Percentiles rank a stretch among this genome's conserved stretches.
Conservation (phyloP, 257 asterid species). For the Capsicum chinense region DNA sequence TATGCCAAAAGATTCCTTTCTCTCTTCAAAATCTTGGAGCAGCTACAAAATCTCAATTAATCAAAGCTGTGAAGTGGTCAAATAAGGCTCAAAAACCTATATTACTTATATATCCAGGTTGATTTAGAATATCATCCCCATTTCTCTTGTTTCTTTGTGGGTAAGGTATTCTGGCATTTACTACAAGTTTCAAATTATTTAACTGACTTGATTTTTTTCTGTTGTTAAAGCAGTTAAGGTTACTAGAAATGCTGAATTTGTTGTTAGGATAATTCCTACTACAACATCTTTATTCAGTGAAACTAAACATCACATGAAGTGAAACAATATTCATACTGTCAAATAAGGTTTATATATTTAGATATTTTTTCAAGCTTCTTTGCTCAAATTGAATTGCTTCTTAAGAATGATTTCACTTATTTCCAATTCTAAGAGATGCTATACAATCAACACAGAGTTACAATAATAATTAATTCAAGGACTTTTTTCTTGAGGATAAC, state of each 20-base stretch:
- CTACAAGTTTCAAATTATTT: background rate
- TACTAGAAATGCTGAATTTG: conserved; percentile 54
- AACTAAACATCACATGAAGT: conserved; percentile 66
- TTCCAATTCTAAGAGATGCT: conserved; percentile 39
- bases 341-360: conserved; percentile 60
- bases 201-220: conserved; percentile 26
- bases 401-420: conserved; percentile 10
- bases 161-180: background rate
- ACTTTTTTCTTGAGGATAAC: conserved; percentile 86
- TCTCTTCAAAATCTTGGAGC: conserved; percentile 76
- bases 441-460: conserved; percentile 77
- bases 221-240: conserved; percentile 55
- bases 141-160: conserved; percentile 18
- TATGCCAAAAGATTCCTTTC: conserved; percentile 92
- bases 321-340: conserved; percentile 69
- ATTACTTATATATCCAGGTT: conserved; percentile 82
- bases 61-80: conserved; percentile 70
- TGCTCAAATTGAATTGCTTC: background rate
- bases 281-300: conserved; percentile 70
- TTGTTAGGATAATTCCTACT: conserved; percentile 79
- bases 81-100: conserved; percentile 95
- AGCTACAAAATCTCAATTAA: conserved; percentile 54
- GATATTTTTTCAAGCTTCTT: background rate
- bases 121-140: conserved; percentile 18
- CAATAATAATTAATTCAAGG: conserved; percentile 90